A percentile compares a stretch with the other conserved stretches of the same genome.
Conservation (phyloP, 2,329 filamentous ascomycete genomes). For the Colletotrichum tamarilloi region DNA sequence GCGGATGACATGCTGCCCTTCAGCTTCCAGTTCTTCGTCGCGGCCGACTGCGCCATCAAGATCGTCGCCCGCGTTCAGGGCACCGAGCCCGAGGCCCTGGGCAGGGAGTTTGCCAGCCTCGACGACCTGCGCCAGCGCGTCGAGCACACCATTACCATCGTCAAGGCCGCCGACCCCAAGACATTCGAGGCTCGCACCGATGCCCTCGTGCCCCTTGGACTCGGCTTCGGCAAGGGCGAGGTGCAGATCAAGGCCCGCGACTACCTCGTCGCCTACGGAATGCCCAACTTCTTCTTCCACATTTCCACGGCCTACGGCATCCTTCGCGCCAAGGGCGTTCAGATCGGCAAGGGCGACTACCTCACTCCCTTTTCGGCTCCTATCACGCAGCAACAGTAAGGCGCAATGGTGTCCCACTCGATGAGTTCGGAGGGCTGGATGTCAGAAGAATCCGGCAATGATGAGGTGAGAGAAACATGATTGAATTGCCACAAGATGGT, state of each 20-base stretch:
- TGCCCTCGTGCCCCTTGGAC: constrained; percentile 39
- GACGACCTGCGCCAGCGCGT: constrained; percentile 50
- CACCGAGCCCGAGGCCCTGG: constrained; percentile 40
- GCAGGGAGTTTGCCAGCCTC: constrained; percentile 45
- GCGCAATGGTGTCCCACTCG: neutral
- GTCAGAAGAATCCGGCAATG: too few species aligned
- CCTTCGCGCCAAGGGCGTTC: constrained; percentile 65
- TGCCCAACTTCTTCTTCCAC: constrained; percentile 73
- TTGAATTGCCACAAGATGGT: constrained; percentile 14
- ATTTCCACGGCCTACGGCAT: constrained; percentile 66
- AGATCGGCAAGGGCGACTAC: constrained; percentile 68
- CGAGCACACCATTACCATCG: constrained; percentile 39
- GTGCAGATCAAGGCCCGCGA: constrained; percentile 44
- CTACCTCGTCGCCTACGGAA: constrained; percentile 56
- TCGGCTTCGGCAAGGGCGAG: constrained; percentile 39
- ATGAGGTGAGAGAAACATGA: constrained; percentile 7
- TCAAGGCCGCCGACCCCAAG: constrained; percentile 44
- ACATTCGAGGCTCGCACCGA: constrained; percentile 40
- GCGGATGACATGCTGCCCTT: constrained; percentile 56
- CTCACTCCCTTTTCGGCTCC: constrained; percentile 42
- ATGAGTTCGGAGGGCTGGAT: too few species aligned
- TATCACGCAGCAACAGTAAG: constrained; percentile 20
- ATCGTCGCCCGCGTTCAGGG: constrained; percentile 48
- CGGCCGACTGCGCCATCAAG: constrained; percentile 45
- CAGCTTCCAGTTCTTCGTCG: constrained; percentile 51